Base-by-base conservation (phyloP, 768 basidiomycete genomes). In the Russula earlei region DNA sequence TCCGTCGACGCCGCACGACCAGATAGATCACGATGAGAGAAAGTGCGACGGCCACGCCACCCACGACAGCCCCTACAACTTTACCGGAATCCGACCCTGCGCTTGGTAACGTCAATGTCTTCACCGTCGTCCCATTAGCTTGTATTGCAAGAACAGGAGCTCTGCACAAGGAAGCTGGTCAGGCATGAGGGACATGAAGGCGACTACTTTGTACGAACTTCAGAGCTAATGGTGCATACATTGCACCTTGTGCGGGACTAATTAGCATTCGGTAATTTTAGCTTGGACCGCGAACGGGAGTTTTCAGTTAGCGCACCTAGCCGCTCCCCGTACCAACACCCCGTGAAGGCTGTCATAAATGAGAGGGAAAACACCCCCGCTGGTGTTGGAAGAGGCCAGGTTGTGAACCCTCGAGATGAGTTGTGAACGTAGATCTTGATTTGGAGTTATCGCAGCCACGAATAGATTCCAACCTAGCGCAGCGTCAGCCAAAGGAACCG, bases 231-330 rank as follows among this genome's bases (percentile, higher is more conserved):
- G 57, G 60, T 2, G 65, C 65, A 47, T 55, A 66, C 53, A 64
- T 49, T 10, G 58, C 65, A 29, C 65, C 65, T n/a, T 61, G 58
- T 4, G 59, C 64, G 12, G 65, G 63, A 44, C 65, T 66, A n/a
- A 20, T 33, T 29, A 24, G 1, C 1, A 19, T 22, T 17, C 8
- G 0, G 24, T n/a, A 29, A n/a, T 12, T 10, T 49, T 14, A 54
- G 19, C 38, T 34, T 20, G 7, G 1, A 33, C n/a, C 33, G 10
- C 11, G 20, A 2, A 14, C 22, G 11, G 14, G 2, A 29, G 17
- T 14, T 25, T 15, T 8, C 25, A 22, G n/a, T 11, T 41, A 37
- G 14, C 58, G 37, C 29, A 62, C 60, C 58, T 62, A 5, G 58
- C 58, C 22, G 14, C 33, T 27, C 60, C 60, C 3, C 1, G 19